Percentiles rank a stretch among this genome's conserved stretches.
Conservation (phyloP, 768 basidiomycete species). For the Suillus fuscotomentosus region DNA sequence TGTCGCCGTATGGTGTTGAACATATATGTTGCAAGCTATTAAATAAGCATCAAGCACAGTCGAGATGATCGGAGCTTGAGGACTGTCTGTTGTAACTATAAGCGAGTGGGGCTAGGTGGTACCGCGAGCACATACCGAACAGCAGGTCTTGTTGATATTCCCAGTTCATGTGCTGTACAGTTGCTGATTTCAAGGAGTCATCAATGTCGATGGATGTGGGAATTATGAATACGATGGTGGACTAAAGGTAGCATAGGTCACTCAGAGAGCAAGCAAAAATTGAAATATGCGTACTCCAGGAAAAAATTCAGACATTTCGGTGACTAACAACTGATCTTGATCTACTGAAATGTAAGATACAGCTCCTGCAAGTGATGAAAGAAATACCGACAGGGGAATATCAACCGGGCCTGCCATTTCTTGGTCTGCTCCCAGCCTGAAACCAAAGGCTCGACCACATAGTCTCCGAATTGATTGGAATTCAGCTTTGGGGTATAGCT, state of each 20-base stretch:
- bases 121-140: background rate
- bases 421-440: constrained; percentile 6
- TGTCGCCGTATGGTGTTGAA: background rate
- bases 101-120: background rate
- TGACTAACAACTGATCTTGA: background rate
- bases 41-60: constrained; percentile 3
- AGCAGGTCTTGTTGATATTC: background rate
- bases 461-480: background rate
- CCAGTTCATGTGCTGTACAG: constrained; percentile 1
- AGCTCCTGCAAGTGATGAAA: background rate
- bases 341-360: background rate
- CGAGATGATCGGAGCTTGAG: background rate
- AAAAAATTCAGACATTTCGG: background rate
- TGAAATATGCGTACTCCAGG: background rate
- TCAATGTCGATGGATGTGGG: constrained; percentile 8
- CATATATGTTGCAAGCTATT: constrained; percentile 9
- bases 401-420: background rate
- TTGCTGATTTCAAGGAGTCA: background rate
- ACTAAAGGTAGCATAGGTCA: background rate
- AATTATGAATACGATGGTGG: constrained; percentile 10
- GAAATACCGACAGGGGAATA: background rate
- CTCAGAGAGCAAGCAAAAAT: background rate
- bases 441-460: background rate
- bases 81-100: background rate
- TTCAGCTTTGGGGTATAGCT: background rate